Conservation (phyloP, 2,329 filamentous ascomycete genomes). For the Cordyceps tenuipes region DNA sequence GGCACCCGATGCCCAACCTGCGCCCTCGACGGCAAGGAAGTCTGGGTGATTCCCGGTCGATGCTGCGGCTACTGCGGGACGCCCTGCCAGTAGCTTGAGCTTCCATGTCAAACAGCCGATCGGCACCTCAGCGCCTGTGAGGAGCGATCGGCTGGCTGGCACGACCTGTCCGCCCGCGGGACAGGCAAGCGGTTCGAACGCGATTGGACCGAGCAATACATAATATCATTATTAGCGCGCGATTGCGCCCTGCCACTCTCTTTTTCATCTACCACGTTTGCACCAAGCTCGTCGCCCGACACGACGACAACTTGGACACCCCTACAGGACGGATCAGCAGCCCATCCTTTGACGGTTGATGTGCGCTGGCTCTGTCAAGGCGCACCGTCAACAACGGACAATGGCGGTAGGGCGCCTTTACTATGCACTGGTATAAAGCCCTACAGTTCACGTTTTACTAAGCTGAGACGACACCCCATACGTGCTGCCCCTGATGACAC, state of each 20-base stretch:
- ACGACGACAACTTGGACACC: background rate
- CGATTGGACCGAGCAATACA: background rate
- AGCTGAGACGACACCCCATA: background rate
- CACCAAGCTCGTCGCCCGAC: background rate
- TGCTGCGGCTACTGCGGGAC: conserved; percentile 44
- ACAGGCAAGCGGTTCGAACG: background rate
- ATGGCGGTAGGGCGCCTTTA: conserved; percentile 1
- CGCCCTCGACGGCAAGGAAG: conserved; percentile 38
- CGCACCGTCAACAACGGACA: background rate
- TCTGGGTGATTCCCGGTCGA: conserved; percentile 48
- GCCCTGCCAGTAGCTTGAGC: conserved; percentile 23
- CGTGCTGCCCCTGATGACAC: background rate
- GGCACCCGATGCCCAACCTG: conserved; percentile 47
- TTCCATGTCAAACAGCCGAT: background rate
- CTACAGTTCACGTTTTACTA: background rate
- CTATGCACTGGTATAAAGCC: background rate
- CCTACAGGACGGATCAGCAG: background rate
- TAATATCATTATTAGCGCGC: background rate
- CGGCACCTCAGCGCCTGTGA: background rate
- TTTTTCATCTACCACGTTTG: background rate
- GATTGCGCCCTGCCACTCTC: background rate
- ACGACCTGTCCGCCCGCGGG: background rate
- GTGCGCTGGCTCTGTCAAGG: background rate
- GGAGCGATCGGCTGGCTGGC: background rate
- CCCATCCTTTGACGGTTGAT: background rate